Evolutionary conservation across 2,329 filamentous ascomycete species (phyloP).

Genomic region (Coniochaeta sp.): DNA sequence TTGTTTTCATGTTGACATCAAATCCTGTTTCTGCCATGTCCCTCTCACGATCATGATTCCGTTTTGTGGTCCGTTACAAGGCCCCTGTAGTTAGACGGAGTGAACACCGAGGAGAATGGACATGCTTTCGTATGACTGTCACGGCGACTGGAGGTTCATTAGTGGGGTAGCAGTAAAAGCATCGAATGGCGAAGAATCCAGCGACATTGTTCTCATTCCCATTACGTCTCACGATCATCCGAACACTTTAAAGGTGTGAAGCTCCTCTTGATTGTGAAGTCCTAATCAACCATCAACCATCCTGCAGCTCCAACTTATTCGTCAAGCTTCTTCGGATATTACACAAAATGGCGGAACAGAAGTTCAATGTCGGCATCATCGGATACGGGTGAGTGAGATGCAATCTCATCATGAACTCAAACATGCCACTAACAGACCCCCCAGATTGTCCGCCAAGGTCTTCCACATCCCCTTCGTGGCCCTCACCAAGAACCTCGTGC

Average conservation of each 20-base stretch:
- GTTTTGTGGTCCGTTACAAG: too few relatives aligned
- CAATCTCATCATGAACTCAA: neutral
- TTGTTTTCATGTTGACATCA: too few relatives aligned
- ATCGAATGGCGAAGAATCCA: neutral
- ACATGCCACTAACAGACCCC: slow-evolving; percentile 10
- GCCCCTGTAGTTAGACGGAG: neutral
- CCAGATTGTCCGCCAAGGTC: slow-evolving; percentile 60
- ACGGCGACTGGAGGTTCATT: neutral
- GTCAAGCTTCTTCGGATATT: too few relatives aligned
- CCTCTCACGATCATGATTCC: too few relatives aligned
- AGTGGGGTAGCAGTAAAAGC: neutral
- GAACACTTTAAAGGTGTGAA: neutral
- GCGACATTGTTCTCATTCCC: neutral
- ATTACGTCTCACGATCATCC: neutral
- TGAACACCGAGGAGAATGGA: neutral
- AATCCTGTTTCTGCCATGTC: too few relatives aligned
- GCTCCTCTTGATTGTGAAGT: neutral
- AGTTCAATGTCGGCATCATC: slow-evolving; percentile 6
- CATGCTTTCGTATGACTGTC: neutral
- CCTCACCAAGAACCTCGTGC: slow-evolving; percentile 54
- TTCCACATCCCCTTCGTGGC: slow-evolving; percentile 79
- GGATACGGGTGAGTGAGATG: slow-evolving; percentile 13
- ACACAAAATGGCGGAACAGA: neutral
- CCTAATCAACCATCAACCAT: neutral
- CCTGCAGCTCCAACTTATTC: too few relatives aligned